Base-by-base conservation (phyloP, 495 filamentous ascomycete species). In the Penicillium daleae region DNA sequence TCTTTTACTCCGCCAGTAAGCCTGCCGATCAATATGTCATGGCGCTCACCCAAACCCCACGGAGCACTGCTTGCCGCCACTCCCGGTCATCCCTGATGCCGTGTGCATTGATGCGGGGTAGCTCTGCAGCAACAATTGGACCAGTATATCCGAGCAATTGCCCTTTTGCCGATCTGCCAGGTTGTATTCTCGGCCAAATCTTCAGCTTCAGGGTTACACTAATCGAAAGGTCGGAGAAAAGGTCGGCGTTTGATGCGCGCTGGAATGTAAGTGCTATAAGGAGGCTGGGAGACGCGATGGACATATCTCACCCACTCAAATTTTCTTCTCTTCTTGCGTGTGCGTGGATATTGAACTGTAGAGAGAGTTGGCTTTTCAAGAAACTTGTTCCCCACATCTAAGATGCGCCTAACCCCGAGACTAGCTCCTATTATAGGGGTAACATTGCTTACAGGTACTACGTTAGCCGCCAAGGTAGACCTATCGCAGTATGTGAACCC, bases 401-500 rank as follows among this genome's bases (percentile, higher is more conserved):
- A 24, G 26, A 65, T 61, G 53, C 44, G 3, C 26, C 42, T 37
- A 31, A 17, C 21, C 13, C n/a, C 54, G 4, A 40, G 55, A 52
- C 40, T 42, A 29, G 19, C 44, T 24, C 50, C 40, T 35, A n/a
- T 24, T 29, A 10, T 48, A 42, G 61, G 54, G 6, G 33, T 60
- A 19, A 13, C 56, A 4, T 24, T 60, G 9, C 60, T 57, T 17
- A 13, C 48, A 5, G 35, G 33, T 35, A 51, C 54, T 17, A 52
- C 57, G 4, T 50, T 44, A 19, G 60, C 66, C 7, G 17, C 54
- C 6, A 42, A 60, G 33, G 61, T 69, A 13, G 79, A 82, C 61
- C 77, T 76, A 62, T 76, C 81, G 2, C 76, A 81, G 68, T 81
- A 82, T 71, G 81, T 83, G 29, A 80, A 82, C 57, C 53, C 73